These are phyloP conservation scores for Lecanosticta acicola DNA, from an alignment of 2,329 filamentous ascomycete species.

Conservation along the genomic window DNA sequence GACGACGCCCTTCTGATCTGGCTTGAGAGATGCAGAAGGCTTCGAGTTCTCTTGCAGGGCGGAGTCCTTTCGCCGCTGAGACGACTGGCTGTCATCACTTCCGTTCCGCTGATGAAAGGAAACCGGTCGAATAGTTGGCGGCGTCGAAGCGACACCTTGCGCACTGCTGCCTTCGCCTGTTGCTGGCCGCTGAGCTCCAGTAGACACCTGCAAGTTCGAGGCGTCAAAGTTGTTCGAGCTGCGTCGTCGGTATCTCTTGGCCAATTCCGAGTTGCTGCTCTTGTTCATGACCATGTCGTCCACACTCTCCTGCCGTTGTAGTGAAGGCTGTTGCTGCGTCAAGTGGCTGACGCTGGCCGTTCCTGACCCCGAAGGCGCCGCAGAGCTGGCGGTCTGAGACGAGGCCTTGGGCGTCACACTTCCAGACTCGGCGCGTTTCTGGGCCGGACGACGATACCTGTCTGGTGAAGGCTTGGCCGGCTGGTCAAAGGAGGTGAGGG, in stretches of 20 bases:
- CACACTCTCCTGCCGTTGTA: slow-evolving; percentile 42
- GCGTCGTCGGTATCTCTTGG: slow-evolving; percentile 71
- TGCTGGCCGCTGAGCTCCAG: slow-evolving; percentile 21
- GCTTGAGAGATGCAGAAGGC: slow-evolving; percentile 11
- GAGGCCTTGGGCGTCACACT: slow-evolving; percentile 30
- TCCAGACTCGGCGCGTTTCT: slow-evolving; percentile 49
- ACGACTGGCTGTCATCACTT: slow-evolving; percentile 31
- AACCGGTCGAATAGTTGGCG: slow-evolving; percentile 31
- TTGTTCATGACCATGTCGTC: slow-evolving; percentile 66
- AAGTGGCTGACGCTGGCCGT: slow-evolving; percentile 53
- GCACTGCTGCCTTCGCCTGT: slow-evolving; percentile 19
- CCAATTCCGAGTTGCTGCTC: slow-evolving; percentile 55
- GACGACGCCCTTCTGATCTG: slow-evolving; percentile 17
- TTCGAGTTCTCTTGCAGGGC: slow-evolving; percentile 17
- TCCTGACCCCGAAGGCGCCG: slow-evolving; percentile 47
- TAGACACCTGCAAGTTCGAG: slow-evolving; percentile 22
- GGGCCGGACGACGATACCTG: slow-evolving; percentile 68
- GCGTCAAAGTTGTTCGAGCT: slow-evolving; percentile 66
- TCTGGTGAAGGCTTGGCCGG: slow-evolving; percentile 68
- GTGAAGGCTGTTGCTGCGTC: slow-evolving; percentile 18
- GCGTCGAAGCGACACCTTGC: slow-evolving; percentile 23
- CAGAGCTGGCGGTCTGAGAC: slow-evolving; percentile 33
- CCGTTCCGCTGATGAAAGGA: slow-evolving; percentile 29
- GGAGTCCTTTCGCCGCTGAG: slow-evolving; percentile 12
- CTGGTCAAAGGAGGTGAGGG: slow-evolving; percentile 51